Percentiles rank a stretch among this genome's conserved stretches.
These are phyloP conservation scores for Mucor racemosus DNA, from an alignment of 371 early-diverging fungal species.

Conservation along the genomic window DNA sequence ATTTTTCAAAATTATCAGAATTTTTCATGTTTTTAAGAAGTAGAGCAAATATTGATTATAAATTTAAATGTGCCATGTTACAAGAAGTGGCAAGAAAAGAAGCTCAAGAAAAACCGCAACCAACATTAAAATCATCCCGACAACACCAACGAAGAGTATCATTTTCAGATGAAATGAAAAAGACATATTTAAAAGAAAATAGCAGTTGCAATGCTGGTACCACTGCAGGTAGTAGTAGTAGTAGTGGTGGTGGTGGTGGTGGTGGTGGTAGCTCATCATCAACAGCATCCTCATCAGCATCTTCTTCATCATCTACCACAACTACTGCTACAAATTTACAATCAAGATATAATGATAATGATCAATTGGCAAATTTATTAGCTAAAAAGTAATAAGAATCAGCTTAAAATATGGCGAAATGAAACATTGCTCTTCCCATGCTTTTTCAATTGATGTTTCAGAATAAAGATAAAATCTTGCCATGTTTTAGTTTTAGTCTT, in stretches of 20 bases:
- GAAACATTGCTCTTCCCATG: background rate
- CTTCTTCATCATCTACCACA: background rate
- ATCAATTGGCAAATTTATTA: background rate
- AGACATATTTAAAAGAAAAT: background rate
- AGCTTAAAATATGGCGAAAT: background rate
- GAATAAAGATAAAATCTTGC: background rate
- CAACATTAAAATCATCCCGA: background rate
- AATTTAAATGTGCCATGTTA: slow-evolving; percentile 74
- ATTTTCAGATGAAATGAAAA: background rate
- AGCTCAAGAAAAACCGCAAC: background rate
- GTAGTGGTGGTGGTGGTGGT: background rate
- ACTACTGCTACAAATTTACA: background rate
- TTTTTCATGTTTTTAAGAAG: slow-evolving; percentile 76
- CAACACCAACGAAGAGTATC: background rate
- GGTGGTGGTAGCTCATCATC: background rate
- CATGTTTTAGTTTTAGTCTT: background rate
- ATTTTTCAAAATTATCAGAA: slow-evolving; percentile 77
- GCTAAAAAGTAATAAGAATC: background rate
- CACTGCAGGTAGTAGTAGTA: background rate
- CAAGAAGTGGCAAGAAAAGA: slow-evolving; percentile 67
- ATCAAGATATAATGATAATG: slow-evolving; percentile 1
- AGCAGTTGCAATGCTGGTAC: background rate
- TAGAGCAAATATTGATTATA: slow-evolving; percentile 70
- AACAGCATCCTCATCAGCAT: background rate
- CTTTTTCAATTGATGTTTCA: background rate